phyloP scores from a whole-genome alignment of 208 protist species.

The Perkinsela sp. region DNA sequence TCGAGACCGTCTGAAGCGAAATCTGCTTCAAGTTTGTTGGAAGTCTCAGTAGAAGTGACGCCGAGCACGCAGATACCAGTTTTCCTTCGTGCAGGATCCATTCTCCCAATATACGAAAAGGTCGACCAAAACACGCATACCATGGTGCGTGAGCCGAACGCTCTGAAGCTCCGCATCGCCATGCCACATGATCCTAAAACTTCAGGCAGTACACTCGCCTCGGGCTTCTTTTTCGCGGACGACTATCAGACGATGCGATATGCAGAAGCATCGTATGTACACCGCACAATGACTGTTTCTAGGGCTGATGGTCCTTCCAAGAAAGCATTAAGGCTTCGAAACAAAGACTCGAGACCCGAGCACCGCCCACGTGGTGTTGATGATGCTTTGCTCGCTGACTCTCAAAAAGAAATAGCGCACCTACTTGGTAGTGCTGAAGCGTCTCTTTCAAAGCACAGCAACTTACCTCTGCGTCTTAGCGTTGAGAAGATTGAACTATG shows the following conservation, averaged over 20 bases:
- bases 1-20: slow-evolving; percentile 2
- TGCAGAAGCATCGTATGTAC: neutral
- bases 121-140: slow-evolving; percentile 37
- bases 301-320: too few relatives aligned
- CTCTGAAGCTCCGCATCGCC: slow-evolving; percentile 70
- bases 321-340: too few relatives aligned
- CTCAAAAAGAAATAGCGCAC: too few relatives aligned
- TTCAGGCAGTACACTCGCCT: neutral
- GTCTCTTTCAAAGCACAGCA: too few relatives aligned
- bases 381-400: too few relatives aligned
- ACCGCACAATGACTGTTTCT: neutral
- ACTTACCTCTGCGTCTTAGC: neutral
- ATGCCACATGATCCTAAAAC: slow-evolving; percentile 8
- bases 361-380: too few relatives aligned
- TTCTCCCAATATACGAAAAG: slow-evolving; percentile 67
- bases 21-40: too few relatives aligned
- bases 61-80: too few relatives aligned
- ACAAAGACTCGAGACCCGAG: too few relatives aligned
- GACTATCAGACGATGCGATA: neutral
- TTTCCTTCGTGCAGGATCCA: slow-evolving; percentile 62
- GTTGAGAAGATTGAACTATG: neutral
- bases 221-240: neutral
- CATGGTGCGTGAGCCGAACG: slow-evolving; percentile 30
- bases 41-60: too few relatives aligned
- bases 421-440: too few relatives aligned